Evolutionary conservation across 2,329 filamentous ascomycete species (phyloP).

Genomic region (Aspergillus ochraceoroseus): DNA sequence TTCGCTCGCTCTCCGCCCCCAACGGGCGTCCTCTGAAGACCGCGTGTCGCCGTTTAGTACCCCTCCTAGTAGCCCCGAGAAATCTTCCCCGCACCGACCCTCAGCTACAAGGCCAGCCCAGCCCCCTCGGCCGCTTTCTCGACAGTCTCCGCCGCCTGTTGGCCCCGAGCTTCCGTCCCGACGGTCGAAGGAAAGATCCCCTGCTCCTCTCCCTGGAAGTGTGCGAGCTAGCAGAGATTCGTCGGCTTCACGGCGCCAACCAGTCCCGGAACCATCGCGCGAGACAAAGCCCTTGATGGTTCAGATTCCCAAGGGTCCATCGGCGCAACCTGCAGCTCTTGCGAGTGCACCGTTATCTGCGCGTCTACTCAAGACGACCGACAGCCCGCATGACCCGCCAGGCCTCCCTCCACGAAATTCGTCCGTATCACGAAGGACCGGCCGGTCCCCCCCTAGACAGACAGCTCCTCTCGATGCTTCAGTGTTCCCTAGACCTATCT

Average conservation of each 20-base stretch:
- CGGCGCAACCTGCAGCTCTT: slow-evolving; percentile 20
- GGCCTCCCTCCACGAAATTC: slow-evolving; percentile 44
- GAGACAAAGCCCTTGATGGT: slow-evolving; percentile 32
- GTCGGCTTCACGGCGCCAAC: slow-evolving; percentile 27
- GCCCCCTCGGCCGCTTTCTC: slow-evolving; percentile 20
- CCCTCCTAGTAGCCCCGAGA: slow-evolving; percentile 69
- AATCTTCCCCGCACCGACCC: slow-evolving; percentile 40
- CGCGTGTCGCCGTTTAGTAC: slow-evolving; percentile 77
- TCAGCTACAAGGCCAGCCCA: slow-evolving; percentile 15
- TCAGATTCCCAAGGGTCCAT: slow-evolving; percentile 28
- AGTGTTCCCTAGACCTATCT: slow-evolving; percentile 1
- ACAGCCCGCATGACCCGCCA: slow-evolving; percentile 46
- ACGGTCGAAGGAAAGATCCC: slow-evolving; percentile 28
- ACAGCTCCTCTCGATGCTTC: slow-evolving; percentile 7
- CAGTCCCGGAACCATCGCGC: slow-evolving; percentile 26
- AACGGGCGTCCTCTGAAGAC: slow-evolving; percentile 37
- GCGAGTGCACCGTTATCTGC: slow-evolving; percentile 41
- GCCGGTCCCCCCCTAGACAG: slow-evolving; percentile 25
- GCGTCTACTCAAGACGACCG: slow-evolving; percentile 29
- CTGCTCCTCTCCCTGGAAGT: slow-evolving; percentile 17
- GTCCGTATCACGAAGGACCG: slow-evolving; percentile 18
- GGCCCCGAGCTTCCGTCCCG: slow-evolving; percentile 27
- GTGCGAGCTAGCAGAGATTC: slow-evolving; percentile 30
- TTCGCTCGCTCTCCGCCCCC: slow-evolving; percentile 27
- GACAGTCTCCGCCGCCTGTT: slow-evolving; percentile 19